Evolutionary conservation across 495 filamentous ascomycete species (phyloP).

Genomic region (Aspergillus campestris): DNA sequence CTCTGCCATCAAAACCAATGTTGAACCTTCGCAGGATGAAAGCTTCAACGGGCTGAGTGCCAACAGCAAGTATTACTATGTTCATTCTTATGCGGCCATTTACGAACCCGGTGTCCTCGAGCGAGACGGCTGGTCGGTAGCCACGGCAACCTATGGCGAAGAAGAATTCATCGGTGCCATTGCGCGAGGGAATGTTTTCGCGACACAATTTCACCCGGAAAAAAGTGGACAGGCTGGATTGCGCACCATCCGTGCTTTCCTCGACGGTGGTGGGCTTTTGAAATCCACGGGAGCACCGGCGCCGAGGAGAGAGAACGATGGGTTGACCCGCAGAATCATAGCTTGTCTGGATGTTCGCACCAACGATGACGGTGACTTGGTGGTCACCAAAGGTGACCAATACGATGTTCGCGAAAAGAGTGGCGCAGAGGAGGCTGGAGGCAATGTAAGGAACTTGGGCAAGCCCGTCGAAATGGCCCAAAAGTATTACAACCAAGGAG

Average conservation of each 20-base stretch:
- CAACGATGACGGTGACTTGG: constrained; percentile 92
- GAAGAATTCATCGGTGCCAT: constrained; percentile 91
- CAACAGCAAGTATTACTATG: constrained; percentile 93
- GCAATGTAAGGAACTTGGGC: constrained; percentile 82
- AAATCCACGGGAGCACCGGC: constrained; percentile 26
- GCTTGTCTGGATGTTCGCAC: constrained; percentile 93
- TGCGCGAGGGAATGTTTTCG: constrained; percentile 73
- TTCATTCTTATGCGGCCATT: constrained; percentile 85
- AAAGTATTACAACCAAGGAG: constrained; percentile 92
- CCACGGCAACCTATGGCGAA: constrained; percentile 76
- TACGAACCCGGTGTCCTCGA: constrained; percentile 65
- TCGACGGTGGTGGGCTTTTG: constrained; percentile 53
- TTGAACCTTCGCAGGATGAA: constrained; percentile 33
- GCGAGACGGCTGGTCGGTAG: constrained; percentile 75
- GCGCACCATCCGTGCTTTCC: constrained; percentile 73
- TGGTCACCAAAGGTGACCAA: constrained; percentile 97
- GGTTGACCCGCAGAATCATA: constrained; percentile 82
- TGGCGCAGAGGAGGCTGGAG: constrained; percentile 42
- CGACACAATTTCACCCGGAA: constrained; percentile 95
- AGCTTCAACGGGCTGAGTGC: constrained; percentile 68
- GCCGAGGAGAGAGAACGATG: constrained; percentile 38
- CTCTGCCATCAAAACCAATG: constrained; percentile 54
- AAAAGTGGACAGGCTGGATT: constrained; percentile 90
- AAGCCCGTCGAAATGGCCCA: constrained; percentile 93
- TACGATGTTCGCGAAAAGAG: constrained; percentile 98